These are phyloP conservation scores for Cercophora scortea DNA, from an alignment of 495 filamentous ascomycete genomes.

Conservation along the genomic window DNA sequence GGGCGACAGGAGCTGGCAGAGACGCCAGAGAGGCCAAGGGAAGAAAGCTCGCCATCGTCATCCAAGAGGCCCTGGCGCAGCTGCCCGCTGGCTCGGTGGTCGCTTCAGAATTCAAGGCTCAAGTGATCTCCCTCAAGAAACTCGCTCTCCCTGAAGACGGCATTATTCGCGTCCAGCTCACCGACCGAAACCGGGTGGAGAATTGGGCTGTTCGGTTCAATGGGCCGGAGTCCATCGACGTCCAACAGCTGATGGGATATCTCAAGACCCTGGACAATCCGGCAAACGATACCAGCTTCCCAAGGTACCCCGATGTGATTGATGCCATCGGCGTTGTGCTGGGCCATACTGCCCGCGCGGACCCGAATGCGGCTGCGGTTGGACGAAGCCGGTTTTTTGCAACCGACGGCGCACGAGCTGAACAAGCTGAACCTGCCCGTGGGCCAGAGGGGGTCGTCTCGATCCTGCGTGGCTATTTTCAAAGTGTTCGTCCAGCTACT, in stretches of 20 bases:
- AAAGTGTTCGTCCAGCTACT: slow-evolving; percentile 59
- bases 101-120: slow-evolving; percentile 53
- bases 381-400: slow-evolving; percentile 39
- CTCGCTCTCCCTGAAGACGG: slow-evolving; percentile 27
- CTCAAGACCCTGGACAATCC: slow-evolving; percentile 36
- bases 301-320: slow-evolving; percentile 29
- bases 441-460: slow-evolving; percentile 33
- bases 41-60: slow-evolving; percentile 46
- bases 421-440: slow-evolving; percentile 12
- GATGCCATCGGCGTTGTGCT: slow-evolving; percentile 46
- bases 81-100: slow-evolving; percentile 24
- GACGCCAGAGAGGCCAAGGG: slow-evolving; percentile 30
- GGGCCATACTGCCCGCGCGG: slow-evolving; percentile 29
- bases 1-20: slow-evolving; percentile 27
- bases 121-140: slow-evolving; percentile 34
- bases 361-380: slow-evolving; percentile 20
- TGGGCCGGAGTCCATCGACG: slow-evolving; percentile 27
- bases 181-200: slow-evolving; percentile 34
- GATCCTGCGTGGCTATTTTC: slow-evolving; percentile 56
- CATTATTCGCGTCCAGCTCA: slow-evolving; percentile 32
- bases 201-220: slow-evolving; percentile 37
- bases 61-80: slow-evolving; percentile 40
- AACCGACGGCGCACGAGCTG: slow-evolving; percentile 11
- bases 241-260: slow-evolving; percentile 45
- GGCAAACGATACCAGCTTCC: slow-evolving; percentile 29